Conservation (phyloP, 495 filamentous ascomycete genomes). For the Penicillium lagena region DNA sequence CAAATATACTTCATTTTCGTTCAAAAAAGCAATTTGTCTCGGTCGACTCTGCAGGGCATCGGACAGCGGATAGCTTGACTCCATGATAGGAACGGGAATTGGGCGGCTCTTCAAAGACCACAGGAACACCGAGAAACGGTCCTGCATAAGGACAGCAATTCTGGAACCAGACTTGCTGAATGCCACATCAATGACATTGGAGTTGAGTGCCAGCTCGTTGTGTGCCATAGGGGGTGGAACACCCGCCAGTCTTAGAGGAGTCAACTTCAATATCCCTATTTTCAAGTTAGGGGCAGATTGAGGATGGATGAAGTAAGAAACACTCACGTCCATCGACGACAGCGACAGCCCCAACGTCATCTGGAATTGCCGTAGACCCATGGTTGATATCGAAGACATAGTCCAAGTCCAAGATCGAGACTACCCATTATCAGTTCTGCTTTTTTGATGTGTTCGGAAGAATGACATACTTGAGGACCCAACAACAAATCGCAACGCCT, state of each 20-base stretch:
- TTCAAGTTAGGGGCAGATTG: constrained; percentile 1
- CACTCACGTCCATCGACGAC: constrained; percentile 78
- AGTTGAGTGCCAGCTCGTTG: constrained; percentile 59
- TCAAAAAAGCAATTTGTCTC: constrained; percentile 36
- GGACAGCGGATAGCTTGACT: constrained; percentile 40
- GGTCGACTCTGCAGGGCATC: constrained; percentile 26
- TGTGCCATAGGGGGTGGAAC: constrained; percentile 90
- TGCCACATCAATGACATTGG: constrained; percentile 65
- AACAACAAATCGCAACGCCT: constrained; percentile 57
- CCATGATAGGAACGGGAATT: constrained; percentile 36
- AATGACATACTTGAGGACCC: constrained; percentile 33
- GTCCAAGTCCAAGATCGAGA: constrained; percentile 53
- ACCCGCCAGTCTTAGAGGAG: constrained; percentile 75
- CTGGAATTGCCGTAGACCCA: constrained; percentile 61
- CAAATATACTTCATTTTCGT: constrained; percentile 39
- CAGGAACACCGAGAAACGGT: constrained; percentile 55
- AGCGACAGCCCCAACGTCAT: constrained; percentile 74
- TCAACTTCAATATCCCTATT: constrained; percentile 66
- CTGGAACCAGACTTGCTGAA: constrained; percentile 58
- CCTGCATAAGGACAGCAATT: constrained; percentile 65
- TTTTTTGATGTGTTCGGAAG: neutral
- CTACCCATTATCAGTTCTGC: constrained; percentile 7
- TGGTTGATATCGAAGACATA: constrained; percentile 61
- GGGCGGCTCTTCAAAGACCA: constrained; percentile 52
- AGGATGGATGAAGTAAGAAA: neutral